Evolutionary conservation across 1,284 basidiomycete species (phyloP).

Genomic region (Sparassis latifolia): DNA sequence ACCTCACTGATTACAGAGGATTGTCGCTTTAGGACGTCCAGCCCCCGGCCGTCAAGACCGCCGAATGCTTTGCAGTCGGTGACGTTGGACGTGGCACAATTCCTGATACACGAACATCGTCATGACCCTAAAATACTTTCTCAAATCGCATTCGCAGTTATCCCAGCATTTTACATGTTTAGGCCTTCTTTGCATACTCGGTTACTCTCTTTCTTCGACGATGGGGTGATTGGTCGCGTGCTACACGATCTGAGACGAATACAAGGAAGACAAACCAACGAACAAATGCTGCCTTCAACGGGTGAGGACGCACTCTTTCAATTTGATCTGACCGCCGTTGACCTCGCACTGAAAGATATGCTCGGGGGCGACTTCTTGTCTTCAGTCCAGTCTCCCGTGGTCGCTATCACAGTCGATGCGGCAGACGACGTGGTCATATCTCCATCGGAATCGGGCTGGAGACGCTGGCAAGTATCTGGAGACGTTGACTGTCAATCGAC

Average conservation of each 20-base stretch:
- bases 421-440: too few relatives aligned
- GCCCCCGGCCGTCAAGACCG: constrained; percentile 51
- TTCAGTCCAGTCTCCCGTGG: too few relatives aligned
- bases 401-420: too few relatives aligned
- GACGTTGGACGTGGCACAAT: constrained; percentile 56
- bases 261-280: constrained; percentile 26
- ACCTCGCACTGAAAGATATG: too few relatives aligned
- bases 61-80: constrained; percentile 61
- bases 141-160: constrained; percentile 53
- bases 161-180: constrained; percentile 67
- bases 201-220: constrained; percentile 58
- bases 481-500: constrained; percentile 35
- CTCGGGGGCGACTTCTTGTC: too few relatives aligned
- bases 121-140: constrained; percentile 46
- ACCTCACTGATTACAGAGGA: constrained; percentile 60
- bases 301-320: constrained; percentile 8
- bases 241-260: constrained; percentile 38
- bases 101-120: constrained; percentile 47
- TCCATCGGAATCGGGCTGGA: too few relatives aligned
- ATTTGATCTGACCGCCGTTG: not conserved
- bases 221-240: constrained; percentile 43
- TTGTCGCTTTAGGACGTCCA: constrained; percentile 54
- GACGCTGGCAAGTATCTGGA: not conserved
- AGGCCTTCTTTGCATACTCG: constrained; percentile 48
- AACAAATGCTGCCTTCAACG: constrained; percentile 9